Percentiles rank a stretch among this genome's conserved stretches.
Evolutionary conservation across 768 basidiomycete genomes (phyloP).

Genomic region (Hygrocybe punicea): DNA sequence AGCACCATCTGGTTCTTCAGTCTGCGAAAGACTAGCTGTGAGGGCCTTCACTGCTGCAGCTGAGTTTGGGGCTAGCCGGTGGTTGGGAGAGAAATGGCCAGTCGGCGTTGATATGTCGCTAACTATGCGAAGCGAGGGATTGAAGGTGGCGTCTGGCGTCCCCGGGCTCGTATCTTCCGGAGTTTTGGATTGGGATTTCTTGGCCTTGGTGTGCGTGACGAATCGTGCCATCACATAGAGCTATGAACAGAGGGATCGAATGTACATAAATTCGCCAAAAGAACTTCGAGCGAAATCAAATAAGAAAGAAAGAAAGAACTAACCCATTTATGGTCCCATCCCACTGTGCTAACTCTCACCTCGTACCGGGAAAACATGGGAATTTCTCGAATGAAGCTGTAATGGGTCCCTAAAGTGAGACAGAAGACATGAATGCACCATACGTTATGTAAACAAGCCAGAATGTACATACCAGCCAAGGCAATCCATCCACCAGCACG

Average conservation of each 20-base stretch:
- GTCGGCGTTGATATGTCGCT: conserved; percentile 23
- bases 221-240: conserved; percentile 62
- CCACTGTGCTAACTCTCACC: conserved; percentile 50
- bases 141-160: conserved; percentile 17
- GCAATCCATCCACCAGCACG: conserved; percentile 60
- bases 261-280: too few species aligned
- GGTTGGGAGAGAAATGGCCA: background rate
- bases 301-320: conserved; percentile 16
- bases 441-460: conserved; percentile 27
- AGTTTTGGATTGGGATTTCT: conserved; percentile 21
- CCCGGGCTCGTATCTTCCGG: conserved; percentile 4
- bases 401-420: conserved; percentile 52
- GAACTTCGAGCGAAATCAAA: background rate
- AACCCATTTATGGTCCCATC: conserved; percentile 83
- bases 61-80: conserved; percentile 11
- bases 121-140: conserved; percentile 31
- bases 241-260: conserved; percentile 36
- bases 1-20: conserved; percentile 52
- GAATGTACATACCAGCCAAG: conserved; percentile 48
- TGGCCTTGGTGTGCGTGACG: conserved; percentile 51
- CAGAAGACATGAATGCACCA: background rate
- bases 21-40: conserved; percentile 28
- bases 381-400: conserved; percentile 67
- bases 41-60: conserved; percentile 33
- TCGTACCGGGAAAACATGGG: conserved; percentile 61